phyloP scores from a whole-genome alignment of 73 alveolate species.

The Urostyla sp. region DNA sequence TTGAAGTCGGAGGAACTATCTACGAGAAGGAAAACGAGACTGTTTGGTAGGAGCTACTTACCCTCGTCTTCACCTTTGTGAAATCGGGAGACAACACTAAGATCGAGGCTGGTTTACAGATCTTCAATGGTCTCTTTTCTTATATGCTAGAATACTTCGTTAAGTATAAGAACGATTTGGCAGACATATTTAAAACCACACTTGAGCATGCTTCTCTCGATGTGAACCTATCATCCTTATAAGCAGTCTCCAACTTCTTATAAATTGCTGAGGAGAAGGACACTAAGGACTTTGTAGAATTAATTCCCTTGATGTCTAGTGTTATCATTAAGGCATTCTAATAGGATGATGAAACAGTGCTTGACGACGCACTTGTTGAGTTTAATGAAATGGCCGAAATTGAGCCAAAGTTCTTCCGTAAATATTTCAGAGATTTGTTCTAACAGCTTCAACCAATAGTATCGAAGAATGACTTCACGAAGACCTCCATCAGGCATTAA shows the following conservation, averaged over 20 bases:
- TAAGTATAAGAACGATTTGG: slow-evolving; percentile 56
- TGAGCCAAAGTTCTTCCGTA: slow-evolving; percentile 89
- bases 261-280: slow-evolving; percentile 76
- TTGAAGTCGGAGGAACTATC: slow-evolving; percentile 76
- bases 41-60: slow-evolving; percentile 63
- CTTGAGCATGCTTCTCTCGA: slow-evolving; percentile 56
- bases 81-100: slow-evolving; percentile 58
- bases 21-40: slow-evolving; percentile 47
- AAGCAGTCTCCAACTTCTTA: slow-evolving; percentile 62
- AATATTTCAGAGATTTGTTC: slow-evolving; percentile 68
- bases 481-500: slow-evolving; percentile 66
- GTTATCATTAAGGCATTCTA: slow-evolving; percentile 71
- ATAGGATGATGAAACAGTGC: slow-evolving; percentile 70
- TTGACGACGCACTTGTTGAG: slow-evolving; percentile 81
- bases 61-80: slow-evolving; percentile 52
- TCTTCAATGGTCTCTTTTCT: slow-evolving; percentile 69
- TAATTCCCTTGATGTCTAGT: slow-evolving; percentile 70
- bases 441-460: slow-evolving; percentile 72
- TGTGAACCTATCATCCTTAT: slow-evolving; percentile 54
- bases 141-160: slow-evolving; percentile 55
- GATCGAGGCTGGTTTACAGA: slow-evolving; percentile 70
- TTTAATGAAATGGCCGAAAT: slow-evolving; percentile 86
- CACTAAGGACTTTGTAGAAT: slow-evolving; percentile 68
- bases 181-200: slow-evolving; percentile 55
- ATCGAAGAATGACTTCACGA: slow-evolving; percentile 71